Evolutionary conservation across 139 green algal species (phyloP).

Genomic region (Bryopsis sp.): DNA sequence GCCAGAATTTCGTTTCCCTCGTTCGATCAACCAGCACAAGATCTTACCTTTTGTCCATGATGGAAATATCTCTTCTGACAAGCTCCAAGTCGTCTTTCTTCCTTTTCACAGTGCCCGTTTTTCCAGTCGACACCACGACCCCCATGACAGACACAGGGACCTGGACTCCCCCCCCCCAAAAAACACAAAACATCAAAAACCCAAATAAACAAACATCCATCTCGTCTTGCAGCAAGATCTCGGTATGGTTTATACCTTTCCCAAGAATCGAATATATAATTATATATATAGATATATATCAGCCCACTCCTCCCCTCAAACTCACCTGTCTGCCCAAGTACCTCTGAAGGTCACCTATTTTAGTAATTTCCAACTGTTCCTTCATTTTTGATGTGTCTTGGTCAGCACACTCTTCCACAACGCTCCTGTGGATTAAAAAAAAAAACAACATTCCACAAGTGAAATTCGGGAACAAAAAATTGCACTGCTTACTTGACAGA

Average conservation of each 20-base stretch:
- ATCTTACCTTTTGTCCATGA: conserved; percentile 47
- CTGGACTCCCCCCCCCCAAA: too few relatives aligned
- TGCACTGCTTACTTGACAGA: too few relatives aligned
- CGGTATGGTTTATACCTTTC: background rate
- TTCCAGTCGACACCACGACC: conserved; percentile 47
- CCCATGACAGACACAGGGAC: conserved; percentile 64
- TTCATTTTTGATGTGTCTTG: conserved; percentile 35
- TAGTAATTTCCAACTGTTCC: conserved; percentile 48
- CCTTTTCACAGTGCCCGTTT: conserved; percentile 62
- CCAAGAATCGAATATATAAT: too few relatives aligned
- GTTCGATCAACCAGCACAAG: background rate
- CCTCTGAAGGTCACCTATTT: conserved; percentile 49
- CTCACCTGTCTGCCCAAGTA: conserved; percentile 50
- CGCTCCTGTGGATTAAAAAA: conserved; percentile 30
- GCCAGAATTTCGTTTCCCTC: too few relatives aligned
- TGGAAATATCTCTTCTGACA: conserved; percentile 51
- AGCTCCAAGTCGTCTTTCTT: conserved; percentile 73
- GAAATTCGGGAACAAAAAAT: too few relatives aligned
- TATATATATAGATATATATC: too few relatives aligned
- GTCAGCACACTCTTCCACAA: conserved; percentile 53
- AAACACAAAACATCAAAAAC: too few relatives aligned
- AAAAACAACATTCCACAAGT: background rate
- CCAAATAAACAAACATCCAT: too few relatives aligned
- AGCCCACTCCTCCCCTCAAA: too few relatives aligned
- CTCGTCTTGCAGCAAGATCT: conserved; percentile 5